These are phyloP conservation scores for Scortechinia acanthostroma DNA, from an alignment of 2,329 filamentous ascomycete genomes.

Conservation along the genomic window DNA sequence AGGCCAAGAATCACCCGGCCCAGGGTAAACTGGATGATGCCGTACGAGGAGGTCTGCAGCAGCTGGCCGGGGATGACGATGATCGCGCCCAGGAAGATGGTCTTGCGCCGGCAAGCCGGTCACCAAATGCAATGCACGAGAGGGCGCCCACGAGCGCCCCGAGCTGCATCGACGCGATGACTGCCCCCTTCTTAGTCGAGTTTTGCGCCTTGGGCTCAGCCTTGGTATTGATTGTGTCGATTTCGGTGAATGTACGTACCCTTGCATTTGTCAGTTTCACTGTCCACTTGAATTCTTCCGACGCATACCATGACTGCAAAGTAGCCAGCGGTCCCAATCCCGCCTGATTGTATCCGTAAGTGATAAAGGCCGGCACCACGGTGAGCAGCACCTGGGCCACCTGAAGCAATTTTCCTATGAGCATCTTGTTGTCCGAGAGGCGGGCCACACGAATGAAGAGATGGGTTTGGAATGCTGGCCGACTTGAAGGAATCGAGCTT, in stretches of 20 bases:
- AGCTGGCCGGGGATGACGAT: slow-evolving; percentile 31
- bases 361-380: slow-evolving; percentile 30
- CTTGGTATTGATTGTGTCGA: slow-evolving; percentile 24
- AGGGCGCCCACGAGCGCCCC: slow-evolving; percentile 25
- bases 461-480: too few relatives aligned
- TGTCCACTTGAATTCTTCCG: neutral
- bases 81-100: slow-evolving; percentile 26
- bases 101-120: slow-evolving; percentile 27
- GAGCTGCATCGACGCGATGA: slow-evolving; percentile 24
- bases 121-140: slow-evolving; percentile 22
- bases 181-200: slow-evolving; percentile 25
- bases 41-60: slow-evolving; percentile 28
- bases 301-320: slow-evolving; percentile 14
- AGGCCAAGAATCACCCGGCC: slow-evolving; percentile 28
- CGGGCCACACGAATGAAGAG: too few relatives aligned
- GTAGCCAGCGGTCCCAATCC: slow-evolving; percentile 25
- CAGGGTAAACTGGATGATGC: slow-evolving; percentile 29
- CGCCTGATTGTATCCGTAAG: slow-evolving; percentile 32
- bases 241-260: slow-evolving; percentile 24
- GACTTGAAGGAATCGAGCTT: too few relatives aligned
- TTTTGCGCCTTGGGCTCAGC: slow-evolving; percentile 17
- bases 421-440: neutral
- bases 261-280: slow-evolving; percentile 2
- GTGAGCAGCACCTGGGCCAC: slow-evolving; percentile 26
- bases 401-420: neutral